A percentile compares a stretch with the other conserved stretches of the same genome.
Evolutionary conservation across 2,329 filamentous ascomycete genomes (phyloP).

Genomic region (Phoma sp.): DNA sequence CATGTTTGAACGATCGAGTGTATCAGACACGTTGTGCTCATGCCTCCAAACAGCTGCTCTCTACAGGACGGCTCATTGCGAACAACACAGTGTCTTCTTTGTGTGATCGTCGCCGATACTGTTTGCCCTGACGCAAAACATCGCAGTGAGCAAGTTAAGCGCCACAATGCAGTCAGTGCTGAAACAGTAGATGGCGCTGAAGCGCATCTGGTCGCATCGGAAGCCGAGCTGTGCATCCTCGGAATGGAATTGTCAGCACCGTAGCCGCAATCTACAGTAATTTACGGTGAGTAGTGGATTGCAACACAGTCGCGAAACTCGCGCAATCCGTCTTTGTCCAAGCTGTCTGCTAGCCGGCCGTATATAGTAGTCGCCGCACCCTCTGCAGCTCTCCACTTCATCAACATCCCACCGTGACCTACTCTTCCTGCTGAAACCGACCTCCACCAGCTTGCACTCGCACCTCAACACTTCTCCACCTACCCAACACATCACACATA

Average conservation of each 20-base stretch:
- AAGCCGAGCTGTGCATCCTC: conserved; percentile 16
- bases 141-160: conserved; percentile 46
- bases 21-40: conserved; percentile 1
- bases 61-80: neutral
- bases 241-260: conserved; percentile 20
- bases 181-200: conserved; percentile 21
- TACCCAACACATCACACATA: conserved; percentile 7
- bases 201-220: conserved; percentile 36
- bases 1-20: neutral
- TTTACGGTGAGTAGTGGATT: conserved; percentile 15
- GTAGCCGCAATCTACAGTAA: conserved; percentile 23
- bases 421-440: neutral
- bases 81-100: conserved; percentile 12
- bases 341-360: conserved; percentile 6
- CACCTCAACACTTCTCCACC: conserved; percentile 3
- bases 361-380: conserved; percentile 15
- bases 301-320: conserved; percentile 24
- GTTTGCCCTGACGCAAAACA: conserved; percentile 3
- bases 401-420: conserved; percentile 4
- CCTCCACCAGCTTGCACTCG: neutral
- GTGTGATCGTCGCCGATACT: conserved; percentile 5
- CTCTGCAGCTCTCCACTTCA: conserved; percentile 11
- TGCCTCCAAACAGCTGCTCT: neutral
- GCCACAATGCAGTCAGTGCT: conserved; percentile 34
- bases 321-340: conserved; percentile 15